Evolutionary conservation across 345 rosid genomes (phyloP), one percentile per base, ranked within the genome.

Genomic region (Populus tremula): DNA sequence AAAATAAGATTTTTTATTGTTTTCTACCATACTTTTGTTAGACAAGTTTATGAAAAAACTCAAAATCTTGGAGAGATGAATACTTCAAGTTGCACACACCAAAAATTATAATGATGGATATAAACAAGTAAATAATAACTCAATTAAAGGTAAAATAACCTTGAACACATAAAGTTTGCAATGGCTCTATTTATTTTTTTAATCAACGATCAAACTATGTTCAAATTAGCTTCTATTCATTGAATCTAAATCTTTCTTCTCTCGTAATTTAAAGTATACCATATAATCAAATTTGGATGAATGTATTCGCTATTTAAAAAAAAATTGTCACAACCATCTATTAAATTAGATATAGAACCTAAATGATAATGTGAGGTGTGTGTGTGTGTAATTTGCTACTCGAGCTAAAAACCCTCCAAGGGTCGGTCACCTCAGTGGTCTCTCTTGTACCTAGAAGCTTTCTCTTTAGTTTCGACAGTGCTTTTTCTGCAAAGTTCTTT

Each of bases 11-110:
- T 4, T 0, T 33, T 3, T 33, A 33, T 29, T 29, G 1, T 29
- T 29, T 29, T 62, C 64, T 54, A 9, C 68, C 56, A 45, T 67
- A 59, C 75, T 38, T 77, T 49, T 14, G 41, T 20, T 73, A 16
- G 86, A 82, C 90, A 85, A 86, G 36, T 65, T 79, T 33, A 80
- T 86, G 76, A 85, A 77, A 82, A 78, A 81, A 79, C 83, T 70
- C 83, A 17, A 79, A 85, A 77, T 81, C 84, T 80, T 75, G 80
- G 67, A 77, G 27, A 59, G 63, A 59, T 59, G 5, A 59, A 23
- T n/a, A 3, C 63, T 59, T 23, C 29, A 59, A n/a, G 13, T 3
- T 56, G 63, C 63, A 59, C 27, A 3, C 63, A 2, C 10, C 12
- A 8, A 8, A 21, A 21, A 6, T 66, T 33, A 16, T 12, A 33